Percentiles rank a stretch among this genome's conserved stretches.
These are phyloP conservation scores for Rhodotorula sp. DNA, from an alignment of 1,284 basidiomycete genomes.

Conservation along the genomic window DNA sequence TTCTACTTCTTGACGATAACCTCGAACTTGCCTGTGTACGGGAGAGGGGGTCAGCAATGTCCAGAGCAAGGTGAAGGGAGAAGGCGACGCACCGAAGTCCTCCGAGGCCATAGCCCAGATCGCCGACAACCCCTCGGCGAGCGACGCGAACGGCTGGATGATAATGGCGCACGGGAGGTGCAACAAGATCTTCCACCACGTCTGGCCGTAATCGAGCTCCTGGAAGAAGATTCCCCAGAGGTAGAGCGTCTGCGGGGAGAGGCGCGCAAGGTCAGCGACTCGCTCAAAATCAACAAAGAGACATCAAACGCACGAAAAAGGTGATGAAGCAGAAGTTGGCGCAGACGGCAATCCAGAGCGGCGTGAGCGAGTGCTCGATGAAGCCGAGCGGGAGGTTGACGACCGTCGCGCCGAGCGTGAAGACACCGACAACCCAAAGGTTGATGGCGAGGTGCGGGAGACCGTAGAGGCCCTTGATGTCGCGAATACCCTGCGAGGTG, in stretches of 20 bases:
- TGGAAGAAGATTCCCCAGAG: slow-evolving; percentile 45
- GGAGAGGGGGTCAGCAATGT: background rate
- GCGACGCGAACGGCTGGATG: slow-evolving; percentile 51
- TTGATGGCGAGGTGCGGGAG: slow-evolving; percentile 54
- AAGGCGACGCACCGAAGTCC: slow-evolving; percentile 33
- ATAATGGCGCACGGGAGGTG: slow-evolving; percentile 50
- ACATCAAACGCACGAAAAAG: slow-evolving; percentile 50
- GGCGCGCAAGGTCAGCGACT: slow-evolving; percentile 20
- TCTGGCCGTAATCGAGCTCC: slow-evolving; percentile 50
- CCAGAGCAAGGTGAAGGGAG: background rate
- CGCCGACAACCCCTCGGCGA: slow-evolving; percentile 52
- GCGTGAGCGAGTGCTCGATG: slow-evolving; percentile 49
- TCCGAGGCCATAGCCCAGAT: slow-evolving; percentile 52
- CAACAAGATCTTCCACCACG: slow-evolving; percentile 47
- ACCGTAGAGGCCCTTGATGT: slow-evolving; percentile 51
- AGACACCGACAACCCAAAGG: slow-evolving; percentile 54
- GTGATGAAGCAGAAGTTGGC: slow-evolving; percentile 54
- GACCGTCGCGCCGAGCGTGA: slow-evolving; percentile 53
- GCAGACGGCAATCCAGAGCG: slow-evolving; percentile 52
- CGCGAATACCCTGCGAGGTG: slow-evolving; percentile 32
- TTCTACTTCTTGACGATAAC: slow-evolving; percentile 40
- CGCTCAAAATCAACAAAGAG: slow-evolving; percentile 37
- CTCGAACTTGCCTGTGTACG: slow-evolving; percentile 16
- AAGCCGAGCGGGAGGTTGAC: slow-evolving; percentile 53
- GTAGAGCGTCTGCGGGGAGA: slow-evolving; percentile 48